Conservation (phyloP, 768 basidiomycete species). For the Xerocomellus intermedius region DNA sequence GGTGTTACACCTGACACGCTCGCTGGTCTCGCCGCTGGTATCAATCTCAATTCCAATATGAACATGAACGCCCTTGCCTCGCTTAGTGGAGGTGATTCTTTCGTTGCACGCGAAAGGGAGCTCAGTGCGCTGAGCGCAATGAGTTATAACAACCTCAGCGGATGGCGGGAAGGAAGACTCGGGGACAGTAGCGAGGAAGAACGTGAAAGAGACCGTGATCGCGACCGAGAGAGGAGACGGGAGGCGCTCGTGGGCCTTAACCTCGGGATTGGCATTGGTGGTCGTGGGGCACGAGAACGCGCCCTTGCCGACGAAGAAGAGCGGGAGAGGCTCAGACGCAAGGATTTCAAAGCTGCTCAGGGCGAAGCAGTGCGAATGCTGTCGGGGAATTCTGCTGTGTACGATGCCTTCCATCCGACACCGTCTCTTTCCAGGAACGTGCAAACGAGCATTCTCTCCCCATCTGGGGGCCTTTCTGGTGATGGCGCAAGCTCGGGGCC, state of each 20-base stretch:
- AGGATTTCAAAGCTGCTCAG: constrained; percentile 44
- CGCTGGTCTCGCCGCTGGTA: constrained; percentile 29
- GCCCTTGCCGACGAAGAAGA: constrained; percentile 59
- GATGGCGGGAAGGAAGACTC: constrained; percentile 37
- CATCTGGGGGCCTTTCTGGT: constrained; percentile 13
- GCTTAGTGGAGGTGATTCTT: constrained; percentile 22
- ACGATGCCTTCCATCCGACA: constrained; percentile 78
- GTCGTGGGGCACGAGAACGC: constrained; percentile 61
- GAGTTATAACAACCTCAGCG: constrained; percentile 38
- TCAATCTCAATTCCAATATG: constrained; percentile 28
- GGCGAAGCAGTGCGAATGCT: constrained; percentile 39
- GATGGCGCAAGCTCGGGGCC: constrained; percentile 17
- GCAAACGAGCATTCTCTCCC: constrained; percentile 25
- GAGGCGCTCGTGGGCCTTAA: constrained; percentile 44
- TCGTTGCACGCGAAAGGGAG: constrained; percentile 48
- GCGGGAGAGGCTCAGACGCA: constrained; percentile 53
- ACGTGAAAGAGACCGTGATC: constrained; percentile 50
- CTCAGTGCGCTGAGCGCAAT: constrained; percentile 47
- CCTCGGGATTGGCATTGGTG: constrained; percentile 25
- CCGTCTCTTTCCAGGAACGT: constrained; percentile 30
- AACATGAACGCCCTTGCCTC: constrained; percentile 28
- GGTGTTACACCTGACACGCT: constrained; percentile 30
- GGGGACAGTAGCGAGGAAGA: constrained; percentile 35
- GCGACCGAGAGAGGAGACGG: constrained; percentile 38
- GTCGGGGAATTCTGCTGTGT: constrained; percentile 48